Conservation (phyloP, 2,329 filamentous ascomycete species). For the Fusarium xyrophilum region DNA sequence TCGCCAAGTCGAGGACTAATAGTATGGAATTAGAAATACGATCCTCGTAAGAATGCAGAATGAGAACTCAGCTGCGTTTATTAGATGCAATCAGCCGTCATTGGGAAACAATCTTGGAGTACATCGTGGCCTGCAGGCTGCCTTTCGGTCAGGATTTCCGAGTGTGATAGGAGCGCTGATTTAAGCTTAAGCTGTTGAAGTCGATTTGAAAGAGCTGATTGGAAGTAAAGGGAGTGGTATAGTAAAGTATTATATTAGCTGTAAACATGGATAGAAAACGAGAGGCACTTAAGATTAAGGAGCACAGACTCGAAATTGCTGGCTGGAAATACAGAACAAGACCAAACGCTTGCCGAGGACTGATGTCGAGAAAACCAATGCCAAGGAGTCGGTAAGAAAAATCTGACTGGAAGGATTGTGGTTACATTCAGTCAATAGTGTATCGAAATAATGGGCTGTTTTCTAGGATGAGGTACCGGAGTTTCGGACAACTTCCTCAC, state of each 20-base stretch:
- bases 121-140: background rate
- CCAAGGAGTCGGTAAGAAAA: background rate
- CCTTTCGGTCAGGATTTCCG: background rate
- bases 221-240: background rate
- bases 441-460: background rate
- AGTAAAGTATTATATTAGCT: too few relatives aligned
- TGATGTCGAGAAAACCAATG: background rate
- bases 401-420: background rate
- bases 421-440: slow-evolving; percentile 3
- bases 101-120: background rate
- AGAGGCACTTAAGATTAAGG: background rate
- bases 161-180: background rate
- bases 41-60: background rate
- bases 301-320: background rate
- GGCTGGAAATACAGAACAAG: background rate
- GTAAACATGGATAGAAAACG: background rate
- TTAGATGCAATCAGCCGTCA: slow-evolving; percentile 1
- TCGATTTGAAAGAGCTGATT: background rate
- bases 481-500: slow-evolving; percentile 13
- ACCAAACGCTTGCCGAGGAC: background rate
- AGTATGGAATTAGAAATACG: background rate
- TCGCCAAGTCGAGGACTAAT: background rate
- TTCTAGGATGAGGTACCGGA: background rate
- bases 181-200: background rate
- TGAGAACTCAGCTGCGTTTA: background rate